These are phyloP conservation scores for Stachybotrys chartarum DNA, from an alignment of 2,329 filamentous ascomycete species.

Conservation along the genomic window DNA sequence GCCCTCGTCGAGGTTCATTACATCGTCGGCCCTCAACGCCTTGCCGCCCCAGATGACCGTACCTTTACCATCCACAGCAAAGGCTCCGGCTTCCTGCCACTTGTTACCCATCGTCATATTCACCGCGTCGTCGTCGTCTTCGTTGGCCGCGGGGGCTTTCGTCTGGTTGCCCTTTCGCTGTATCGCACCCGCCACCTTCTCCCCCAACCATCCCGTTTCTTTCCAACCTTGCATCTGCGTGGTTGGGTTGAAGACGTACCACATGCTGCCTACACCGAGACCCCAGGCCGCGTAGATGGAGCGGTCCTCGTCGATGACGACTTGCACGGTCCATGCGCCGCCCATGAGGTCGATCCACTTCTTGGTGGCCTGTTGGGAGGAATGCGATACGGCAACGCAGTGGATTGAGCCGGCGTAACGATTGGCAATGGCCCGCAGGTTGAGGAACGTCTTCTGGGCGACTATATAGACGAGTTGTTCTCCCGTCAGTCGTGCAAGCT, in stretches of 20 bases:
- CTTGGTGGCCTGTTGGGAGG: conserved; percentile 45
- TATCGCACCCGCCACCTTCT: conserved; percentile 40
- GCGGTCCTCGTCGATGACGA: conserved; percentile 50
- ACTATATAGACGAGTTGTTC: conserved; percentile 24
- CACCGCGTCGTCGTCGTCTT: conserved; percentile 23
- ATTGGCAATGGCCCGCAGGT: conserved; percentile 46
- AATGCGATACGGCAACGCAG: conserved; percentile 54
- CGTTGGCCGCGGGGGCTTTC: conserved; percentile 1
- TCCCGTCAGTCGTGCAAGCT: neutral
- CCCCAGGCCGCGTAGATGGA: conserved; percentile 54
- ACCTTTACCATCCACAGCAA: conserved; percentile 41
- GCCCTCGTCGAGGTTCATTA: conserved; percentile 47
- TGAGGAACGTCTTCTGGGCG: conserved; percentile 50
- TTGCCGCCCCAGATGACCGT: conserved; percentile 44
- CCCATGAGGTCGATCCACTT: conserved; percentile 52
- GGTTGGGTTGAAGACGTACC: conserved; percentile 46
- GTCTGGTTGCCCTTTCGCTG: conserved; percentile 24
- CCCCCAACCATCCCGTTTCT: conserved; percentile 47
- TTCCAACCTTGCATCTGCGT: conserved; percentile 46
- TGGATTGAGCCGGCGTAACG: conserved; percentile 39
- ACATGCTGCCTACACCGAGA: conserved; percentile 41
- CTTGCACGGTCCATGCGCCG: conserved; percentile 47
- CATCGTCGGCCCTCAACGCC: conserved; percentile 38
- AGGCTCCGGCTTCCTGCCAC: conserved; percentile 48
- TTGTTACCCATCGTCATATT: conserved; percentile 45